A percentile compares a stretch with the other conserved stretches of the same genome.
Evolutionary conservation across 1,139 yeast species (phyloP).

Genomic region (Yamadazyma sp.): DNA sequence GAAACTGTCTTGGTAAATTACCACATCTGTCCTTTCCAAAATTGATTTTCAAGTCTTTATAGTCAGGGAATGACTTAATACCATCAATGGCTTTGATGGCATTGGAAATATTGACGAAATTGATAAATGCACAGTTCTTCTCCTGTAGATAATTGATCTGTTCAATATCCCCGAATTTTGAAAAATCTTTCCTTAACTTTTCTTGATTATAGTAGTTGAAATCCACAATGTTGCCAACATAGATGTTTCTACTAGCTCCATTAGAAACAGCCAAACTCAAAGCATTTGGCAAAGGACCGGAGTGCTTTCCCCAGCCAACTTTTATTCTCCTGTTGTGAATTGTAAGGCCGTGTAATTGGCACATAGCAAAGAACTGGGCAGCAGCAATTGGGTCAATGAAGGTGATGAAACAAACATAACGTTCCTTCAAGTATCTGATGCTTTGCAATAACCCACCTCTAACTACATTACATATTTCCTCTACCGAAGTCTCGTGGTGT

Average conservation of each 20-base stretch:
- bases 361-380: constrained; percentile 88
- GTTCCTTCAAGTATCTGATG: constrained; percentile 69
- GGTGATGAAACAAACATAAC: constrained; percentile 89
- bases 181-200: constrained; percentile 63
- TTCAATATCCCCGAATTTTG: constrained; percentile 79
- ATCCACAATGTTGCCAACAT: constrained; percentile 65
- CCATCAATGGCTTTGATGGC: constrained; percentile 80
- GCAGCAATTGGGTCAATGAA: constrained; percentile 92
- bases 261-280: constrained; percentile 84
- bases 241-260: constrained; percentile 91
- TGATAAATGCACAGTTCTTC: constrained; percentile 79
- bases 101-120: constrained; percentile 76
- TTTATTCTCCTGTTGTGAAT: constrained; percentile 80
- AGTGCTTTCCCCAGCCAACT: constrained; percentile 96
- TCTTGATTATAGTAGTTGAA: constrained; percentile 53
- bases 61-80: constrained; percentile 50
- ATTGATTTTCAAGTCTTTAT: constrained; percentile 65
- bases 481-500: constrained; percentile 81
- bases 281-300: constrained; percentile 84
- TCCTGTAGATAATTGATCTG: constrained; percentile 75
- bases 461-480: constrained; percentile 90
- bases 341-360: constrained; percentile 77
- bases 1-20: constrained; percentile 64
- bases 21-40: constrained; percentile 95
- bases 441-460: constrained; percentile 88